phyloP scores from a whole-genome alignment of 257 asterid genomes.

The Leonotis leonurus region DNA sequence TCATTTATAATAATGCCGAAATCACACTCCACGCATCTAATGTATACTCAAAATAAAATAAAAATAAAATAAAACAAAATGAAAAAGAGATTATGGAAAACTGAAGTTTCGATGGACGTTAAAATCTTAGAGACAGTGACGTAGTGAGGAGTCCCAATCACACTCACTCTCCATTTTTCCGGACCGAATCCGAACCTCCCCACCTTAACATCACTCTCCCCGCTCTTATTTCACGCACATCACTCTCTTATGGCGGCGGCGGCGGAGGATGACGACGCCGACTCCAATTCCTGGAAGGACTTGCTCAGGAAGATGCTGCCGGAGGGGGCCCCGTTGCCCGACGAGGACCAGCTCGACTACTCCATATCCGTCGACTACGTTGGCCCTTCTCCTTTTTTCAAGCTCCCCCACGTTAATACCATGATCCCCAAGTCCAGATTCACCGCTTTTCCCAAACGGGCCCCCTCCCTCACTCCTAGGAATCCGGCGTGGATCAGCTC shows the following conservation, averaged over 20 bases:
- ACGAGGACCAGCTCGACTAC: slow-evolving; percentile 69
- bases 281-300: slow-evolving; percentile 38
- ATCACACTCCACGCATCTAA: not conserved
- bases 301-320: slow-evolving; percentile 57
- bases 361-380: slow-evolving; percentile 53
- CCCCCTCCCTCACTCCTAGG: slow-evolving; percentile 28
- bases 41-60: not conserved
- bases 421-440: slow-evolving; percentile 22
- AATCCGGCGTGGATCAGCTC: slow-evolving; percentile 23
- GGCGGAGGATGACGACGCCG: slow-evolving; percentile 15
- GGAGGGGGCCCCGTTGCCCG: slow-evolving; percentile 70
- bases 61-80: too few relatives aligned
- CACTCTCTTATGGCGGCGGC: slow-evolving; percentile 19
- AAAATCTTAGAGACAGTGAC: not conserved
- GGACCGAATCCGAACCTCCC: not conserved
- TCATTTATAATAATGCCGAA: slow-evolving; percentile 1
- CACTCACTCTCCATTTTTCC: not conserved
- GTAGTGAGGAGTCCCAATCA: not conserved
- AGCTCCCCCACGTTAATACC: slow-evolving; percentile 22
- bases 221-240: slow-evolving; percentile 1
- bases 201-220: too few relatives aligned
- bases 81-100: not conserved
- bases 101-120: not conserved
- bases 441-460: slow-evolving; percentile 30
- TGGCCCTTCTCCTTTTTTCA: slow-evolving; percentile 42